Percentiles rank a stretch among this genome's conserved stretches.
phyloP scores from a whole-genome alignment of 352 stramenopile species.

The Halophytophthora polymorphica region DNA sequence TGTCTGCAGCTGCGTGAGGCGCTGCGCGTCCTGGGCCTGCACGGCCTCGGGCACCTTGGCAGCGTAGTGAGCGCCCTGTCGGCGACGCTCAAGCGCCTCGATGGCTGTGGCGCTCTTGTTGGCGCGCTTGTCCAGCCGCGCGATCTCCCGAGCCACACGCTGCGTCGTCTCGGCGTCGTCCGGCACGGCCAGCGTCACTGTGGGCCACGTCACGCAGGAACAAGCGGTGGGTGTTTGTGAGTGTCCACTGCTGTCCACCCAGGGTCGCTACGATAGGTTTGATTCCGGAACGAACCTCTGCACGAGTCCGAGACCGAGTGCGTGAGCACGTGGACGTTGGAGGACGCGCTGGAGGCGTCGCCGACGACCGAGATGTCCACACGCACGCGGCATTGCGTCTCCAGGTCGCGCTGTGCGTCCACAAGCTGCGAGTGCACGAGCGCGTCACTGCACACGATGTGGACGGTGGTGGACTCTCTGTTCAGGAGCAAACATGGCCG shows the following conservation, averaged over 20 bases:
- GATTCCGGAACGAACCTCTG: slow-evolving; percentile 29
- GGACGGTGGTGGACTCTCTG: slow-evolving; percentile 24
- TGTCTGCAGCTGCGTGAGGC: slow-evolving; percentile 51
- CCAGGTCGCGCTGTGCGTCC: slow-evolving; percentile 35
- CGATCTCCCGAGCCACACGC: slow-evolving; percentile 59
- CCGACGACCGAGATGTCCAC: slow-evolving; percentile 19
- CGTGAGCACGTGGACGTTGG: slow-evolving; percentile 32
- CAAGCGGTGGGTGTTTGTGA: background rate
- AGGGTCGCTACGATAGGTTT: background rate
- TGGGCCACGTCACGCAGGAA: slow-evolving; percentile 3
- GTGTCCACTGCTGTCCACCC: background rate
- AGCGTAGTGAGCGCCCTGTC: slow-evolving; percentile 45
- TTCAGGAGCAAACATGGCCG: background rate
- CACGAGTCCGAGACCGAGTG: slow-evolving; percentile 55
- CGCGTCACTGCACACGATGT: slow-evolving; percentile 32
- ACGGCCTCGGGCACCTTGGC: slow-evolving; percentile 66
- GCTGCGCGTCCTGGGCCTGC: slow-evolving; percentile 56
- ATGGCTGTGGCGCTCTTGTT: slow-evolving; percentile 51
- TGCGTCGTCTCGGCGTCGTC: slow-evolving; percentile 63
- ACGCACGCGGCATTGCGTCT: slow-evolving; percentile 40
- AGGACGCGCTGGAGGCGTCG: slow-evolving; percentile 3
- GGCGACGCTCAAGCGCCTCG: slow-evolving; percentile 40
- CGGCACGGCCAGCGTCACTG: slow-evolving; percentile 66
- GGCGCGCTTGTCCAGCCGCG: slow-evolving; percentile 58
- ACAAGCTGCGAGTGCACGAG: slow-evolving; percentile 29